These are phyloP conservation scores for Phytophthora multivora DNA, from an alignment of 352 stramenopile genomes.

Conservation along the genomic window DNA sequence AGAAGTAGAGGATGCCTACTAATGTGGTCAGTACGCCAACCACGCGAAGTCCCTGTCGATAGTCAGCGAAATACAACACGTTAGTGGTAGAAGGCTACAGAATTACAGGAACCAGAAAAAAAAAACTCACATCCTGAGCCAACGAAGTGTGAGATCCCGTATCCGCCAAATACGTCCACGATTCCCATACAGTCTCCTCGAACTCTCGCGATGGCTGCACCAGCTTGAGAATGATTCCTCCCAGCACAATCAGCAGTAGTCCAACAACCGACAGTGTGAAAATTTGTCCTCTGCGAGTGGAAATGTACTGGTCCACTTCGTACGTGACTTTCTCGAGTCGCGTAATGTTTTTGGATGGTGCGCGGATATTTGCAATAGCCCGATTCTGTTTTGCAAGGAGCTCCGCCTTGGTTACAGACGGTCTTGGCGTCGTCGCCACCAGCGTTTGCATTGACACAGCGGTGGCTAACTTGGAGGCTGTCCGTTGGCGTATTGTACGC, in stretches of 20 bases:
- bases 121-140: conserved; percentile 26
- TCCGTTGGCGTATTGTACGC: conserved; percentile 16
- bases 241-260: conserved; percentile 47
- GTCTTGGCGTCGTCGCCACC: neutral
- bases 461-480: conserved; percentile 16
- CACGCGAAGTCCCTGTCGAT: conserved; percentile 28
- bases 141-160: conserved; percentile 50
- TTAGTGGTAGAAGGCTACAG: too few relatives aligned
- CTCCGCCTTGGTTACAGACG: conserved; percentile 17
- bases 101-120: neutral
- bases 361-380: conserved; percentile 27
- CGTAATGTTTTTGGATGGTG: conserved; percentile 36
- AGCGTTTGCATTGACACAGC: conserved; percentile 22
- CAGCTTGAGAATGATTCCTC: conserved; percentile 49
- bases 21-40: conserved; percentile 66
- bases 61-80: too few relatives aligned
- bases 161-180: conserved; percentile 72
- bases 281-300: conserved; percentile 59
- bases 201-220: conserved; percentile 39
- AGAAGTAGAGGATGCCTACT: conserved; percentile 86
- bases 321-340: conserved; percentile 51
- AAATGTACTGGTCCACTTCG: conserved; percentile 66
- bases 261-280: conserved; percentile 47
- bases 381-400: conserved; percentile 29
- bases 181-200: conserved; percentile 56